These are phyloP conservation scores for Cladorrhinum sp. DNA, from an alignment of 2,329 filamentous ascomycete genomes.

Conservation along the genomic window DNA sequence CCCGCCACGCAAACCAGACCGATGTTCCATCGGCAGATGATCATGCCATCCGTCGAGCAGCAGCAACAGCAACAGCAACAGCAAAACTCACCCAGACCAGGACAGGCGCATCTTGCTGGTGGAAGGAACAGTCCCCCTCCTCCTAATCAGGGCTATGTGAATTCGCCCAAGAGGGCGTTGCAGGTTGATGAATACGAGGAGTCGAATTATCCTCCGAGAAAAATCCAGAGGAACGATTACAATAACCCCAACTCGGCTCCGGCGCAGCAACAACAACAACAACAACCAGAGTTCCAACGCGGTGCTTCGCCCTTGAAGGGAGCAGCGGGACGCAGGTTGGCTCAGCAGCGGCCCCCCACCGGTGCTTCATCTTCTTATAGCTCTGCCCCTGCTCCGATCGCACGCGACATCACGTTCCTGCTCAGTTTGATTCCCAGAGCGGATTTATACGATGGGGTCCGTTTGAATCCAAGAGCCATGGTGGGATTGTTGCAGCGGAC, in stretches of 20 bases:
- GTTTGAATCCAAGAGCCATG: constrained; percentile 68
- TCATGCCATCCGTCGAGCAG: constrained; percentile 55
- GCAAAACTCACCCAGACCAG: constrained; percentile 44
- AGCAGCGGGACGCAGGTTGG: constrained; percentile 77
- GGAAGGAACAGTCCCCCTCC: constrained; percentile 44
- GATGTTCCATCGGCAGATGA: constrained; percentile 35
- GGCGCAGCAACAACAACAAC: no score
- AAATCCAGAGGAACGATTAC: constrained; percentile 72
- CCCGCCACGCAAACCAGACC: constrained; percentile 72
- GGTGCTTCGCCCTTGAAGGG: constrained; percentile 93
- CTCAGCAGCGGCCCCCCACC: constrained; percentile 67
- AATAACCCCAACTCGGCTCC: no score
- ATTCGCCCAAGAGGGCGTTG: constrained; percentile 61
- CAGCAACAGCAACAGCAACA: constrained; percentile 43
- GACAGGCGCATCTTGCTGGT: constrained; percentile 34
- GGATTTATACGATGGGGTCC: constrained; percentile 66
- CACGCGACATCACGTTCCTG: constrained; percentile 63
- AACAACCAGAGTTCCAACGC: constrained; percentile 64
- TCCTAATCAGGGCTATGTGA: constrained; percentile 44
- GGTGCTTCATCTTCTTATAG: constrained; percentile 38
- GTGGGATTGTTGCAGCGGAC: constrained; percentile 70
- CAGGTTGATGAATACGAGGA: constrained; percentile 70
- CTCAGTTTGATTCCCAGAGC: constrained; percentile 73
- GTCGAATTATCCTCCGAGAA: constrained; percentile 67
- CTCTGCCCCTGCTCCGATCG: constrained; percentile 56